Conservation (phyloP, 257 asterid species). For the Galeopsis tetrahit region DNA sequence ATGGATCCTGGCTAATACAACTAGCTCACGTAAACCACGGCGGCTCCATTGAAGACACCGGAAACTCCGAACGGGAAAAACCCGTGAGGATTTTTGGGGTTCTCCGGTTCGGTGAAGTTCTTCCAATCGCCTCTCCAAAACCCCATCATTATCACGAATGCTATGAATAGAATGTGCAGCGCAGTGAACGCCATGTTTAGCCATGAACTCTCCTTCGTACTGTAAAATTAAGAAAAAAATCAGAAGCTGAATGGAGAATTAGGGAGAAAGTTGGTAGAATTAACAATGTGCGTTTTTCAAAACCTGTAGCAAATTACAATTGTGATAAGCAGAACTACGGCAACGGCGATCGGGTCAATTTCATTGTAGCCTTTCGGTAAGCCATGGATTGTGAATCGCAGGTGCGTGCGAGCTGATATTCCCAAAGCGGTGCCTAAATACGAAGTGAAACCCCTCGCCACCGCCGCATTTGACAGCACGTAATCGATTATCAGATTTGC, state of each 20-base stretch:
- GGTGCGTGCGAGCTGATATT: conserved; percentile 44
- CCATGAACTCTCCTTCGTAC: conserved; percentile 84
- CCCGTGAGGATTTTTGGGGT: conserved; percentile 27
- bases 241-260: background rate
- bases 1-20: conserved; percentile 35
- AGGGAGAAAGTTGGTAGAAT: background rate
- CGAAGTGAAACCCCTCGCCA: conserved; percentile 87
- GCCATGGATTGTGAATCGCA: conserved; percentile 54
- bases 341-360: conserved; percentile 78
- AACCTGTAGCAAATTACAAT: conserved; percentile 39
- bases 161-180: conserved; percentile 76
- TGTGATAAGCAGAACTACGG: conserved; percentile 53
- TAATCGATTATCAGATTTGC: conserved; percentile 84
- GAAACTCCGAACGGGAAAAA: conserved; percentile 79
- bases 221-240: conserved; percentile 33
- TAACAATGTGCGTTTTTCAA: conserved; percentile 11
- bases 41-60: conserved; percentile 90
- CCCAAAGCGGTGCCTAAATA: conserved; percentile 80
- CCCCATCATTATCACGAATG: conserved; percentile 73
- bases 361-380: conserved; percentile 86
- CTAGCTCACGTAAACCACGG: conserved; percentile 83
- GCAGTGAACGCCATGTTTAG: conserved; percentile 72
- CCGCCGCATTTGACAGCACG: conserved; percentile 95
- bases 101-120: conserved; percentile 50
- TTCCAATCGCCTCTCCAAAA: conserved; percentile 70